Evolutionary conservation across 108 stramenopile species (phyloP), one percentile per base, ranked within the genome.

Genomic region (Nannochloropsis oceanica): DNA sequence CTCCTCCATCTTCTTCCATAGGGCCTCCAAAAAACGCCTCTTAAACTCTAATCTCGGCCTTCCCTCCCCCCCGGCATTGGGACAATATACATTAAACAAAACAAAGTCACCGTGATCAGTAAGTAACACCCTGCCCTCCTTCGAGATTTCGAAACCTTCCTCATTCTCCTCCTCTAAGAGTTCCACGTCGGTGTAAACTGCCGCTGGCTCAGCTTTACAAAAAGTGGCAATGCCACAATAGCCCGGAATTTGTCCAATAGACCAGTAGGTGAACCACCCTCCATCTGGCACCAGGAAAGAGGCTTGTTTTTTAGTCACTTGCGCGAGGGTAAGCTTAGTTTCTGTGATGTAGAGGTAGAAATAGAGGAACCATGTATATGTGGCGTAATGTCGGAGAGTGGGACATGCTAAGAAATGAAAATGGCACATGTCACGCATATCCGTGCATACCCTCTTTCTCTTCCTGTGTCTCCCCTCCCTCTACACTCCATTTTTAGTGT

Each of bases 41-140:
- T 73, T 73, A 73, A 73, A 73, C n/a, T 73, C 59, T 7, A 73
- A n/a, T n/a, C 59, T 18, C 22, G 59, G 59, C 59, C 59, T 7
- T n/a, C 59, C 59, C 2, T 73, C n/a, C 22, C 59, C 59, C 9
- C 59, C 59, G 0, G 59, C 59, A 73, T 73, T 73, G 59, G 59
- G 59, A n/a, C 59, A 73, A 82, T 89, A 89, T 25, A 89, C 85
- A 79, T 89, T 89, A 82, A 89, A 89, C n/a, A 89, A 85, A 2
- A 86, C 83, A 82, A 89, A 89, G 83, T 85, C 73, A 22, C 80
- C 84, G 27, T 89, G 88, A 46, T 89, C 84, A 43, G 88, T 89
- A 27, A 85, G 82, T 13, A 89, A 13, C 73, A 85, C 82, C 26
- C 88, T 26, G 7, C 88, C 88, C 80, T 89, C 88, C n/a, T 73